Evolutionary conservation across 2,329 filamentous ascomycete genomes (phyloP), one percentile per base, ranked within the genome.

Genomic region (Fusarium verticillioides): DNA sequence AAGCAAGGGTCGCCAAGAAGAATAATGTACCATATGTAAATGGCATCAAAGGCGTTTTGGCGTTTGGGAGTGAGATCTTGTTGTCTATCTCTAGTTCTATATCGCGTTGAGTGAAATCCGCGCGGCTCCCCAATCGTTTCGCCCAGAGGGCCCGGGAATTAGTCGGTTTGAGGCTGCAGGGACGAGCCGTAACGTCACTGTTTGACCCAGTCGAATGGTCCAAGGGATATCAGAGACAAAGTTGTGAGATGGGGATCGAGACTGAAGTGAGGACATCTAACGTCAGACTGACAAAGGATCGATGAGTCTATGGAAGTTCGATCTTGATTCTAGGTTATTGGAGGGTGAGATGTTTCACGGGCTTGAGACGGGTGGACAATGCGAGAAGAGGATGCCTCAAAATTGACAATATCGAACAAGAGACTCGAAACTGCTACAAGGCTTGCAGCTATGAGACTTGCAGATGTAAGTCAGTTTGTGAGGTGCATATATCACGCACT

Each of bases 321-420:
- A 75, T 75, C 58, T 62, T 64, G 58, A 42, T 47, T 60, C 39
- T 64, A 60, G 49, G 47, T 40, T 66, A 18, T 53, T 49, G 56
- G 61, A 63, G 66, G 66, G 70, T 21, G 36, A 43, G 15, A 63
- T 75, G 73, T 75, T 75, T 75, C 73, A 75, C 50, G 44, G 56
- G 57, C 30, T 64, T 46, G 50, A 70, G 56, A 64, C 64, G 50
- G 44, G 37, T 53, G 63, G 37, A 58, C 11, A 37, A 59, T 60
- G 42, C 30, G 46, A 50, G 39, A 69, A 32, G 36, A 49, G 39
- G 66, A 70, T 69, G 42, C 28, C 46, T 34, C 39, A 21, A 47
- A 43, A 40, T 36, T 57, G 62, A 58, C 52, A 36, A 26, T 42
- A 63, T 54, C 26, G 26, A 66, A 49, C 32, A 56, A 70, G 42